A percentile compares a stretch with the other conserved stretches of the same genome.
Evolutionary conservation across 2,329 filamentous ascomycete species (phyloP).

Genomic region (Aspergillus sp.): DNA sequence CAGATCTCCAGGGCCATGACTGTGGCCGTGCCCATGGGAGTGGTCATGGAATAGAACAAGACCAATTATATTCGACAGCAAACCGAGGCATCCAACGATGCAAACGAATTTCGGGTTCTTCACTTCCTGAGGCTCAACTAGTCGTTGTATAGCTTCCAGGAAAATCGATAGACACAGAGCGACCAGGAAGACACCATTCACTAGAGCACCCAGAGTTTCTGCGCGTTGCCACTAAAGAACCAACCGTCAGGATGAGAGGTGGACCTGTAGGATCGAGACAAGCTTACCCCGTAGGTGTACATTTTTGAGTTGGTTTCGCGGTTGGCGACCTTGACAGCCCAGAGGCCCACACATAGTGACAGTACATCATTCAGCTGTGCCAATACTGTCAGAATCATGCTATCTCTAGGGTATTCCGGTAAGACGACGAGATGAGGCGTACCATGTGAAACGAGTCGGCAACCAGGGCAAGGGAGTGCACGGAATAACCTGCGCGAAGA

Average conservation of each 20-base stretch:
- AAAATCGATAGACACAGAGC: slow-evolving; percentile 95
- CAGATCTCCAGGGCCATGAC: slow-evolving; percentile 52
- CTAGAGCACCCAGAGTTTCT: slow-evolving; percentile 91
- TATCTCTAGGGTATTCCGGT: neutral
- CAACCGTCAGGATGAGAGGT: slow-evolving; percentile 14
- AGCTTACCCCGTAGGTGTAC: slow-evolving; percentile 87
- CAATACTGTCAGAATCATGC: neutral
- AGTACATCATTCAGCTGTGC: slow-evolving; percentile 90
- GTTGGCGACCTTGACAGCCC: slow-evolving; percentile 89
- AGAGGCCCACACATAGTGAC: slow-evolving; percentile 86
- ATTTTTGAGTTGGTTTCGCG: slow-evolving; percentile 78
- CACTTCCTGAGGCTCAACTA: slow-evolving; percentile 88
- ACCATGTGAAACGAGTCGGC: slow-evolving; percentile 99
- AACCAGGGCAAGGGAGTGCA: slow-evolving; percentile 88
- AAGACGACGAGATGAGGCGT: slow-evolving; percentile 31
- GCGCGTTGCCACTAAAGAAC: slow-evolving; percentile 81
- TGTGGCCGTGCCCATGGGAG: slow-evolving; percentile 73
- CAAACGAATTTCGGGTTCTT: slow-evolving; percentile 82
- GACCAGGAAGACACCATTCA: slow-evolving; percentile 97
- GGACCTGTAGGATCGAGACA: neutral
- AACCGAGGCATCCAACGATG: slow-evolving; percentile 81
- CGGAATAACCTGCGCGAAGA: slow-evolving; percentile 64
- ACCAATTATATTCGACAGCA: slow-evolving; percentile 85
- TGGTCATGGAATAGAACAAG: slow-evolving; percentile 92
- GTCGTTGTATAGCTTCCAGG: slow-evolving; percentile 87